Conservation (phyloP, 164 flowering plant species). For the Liquidambar formosana region DNA sequence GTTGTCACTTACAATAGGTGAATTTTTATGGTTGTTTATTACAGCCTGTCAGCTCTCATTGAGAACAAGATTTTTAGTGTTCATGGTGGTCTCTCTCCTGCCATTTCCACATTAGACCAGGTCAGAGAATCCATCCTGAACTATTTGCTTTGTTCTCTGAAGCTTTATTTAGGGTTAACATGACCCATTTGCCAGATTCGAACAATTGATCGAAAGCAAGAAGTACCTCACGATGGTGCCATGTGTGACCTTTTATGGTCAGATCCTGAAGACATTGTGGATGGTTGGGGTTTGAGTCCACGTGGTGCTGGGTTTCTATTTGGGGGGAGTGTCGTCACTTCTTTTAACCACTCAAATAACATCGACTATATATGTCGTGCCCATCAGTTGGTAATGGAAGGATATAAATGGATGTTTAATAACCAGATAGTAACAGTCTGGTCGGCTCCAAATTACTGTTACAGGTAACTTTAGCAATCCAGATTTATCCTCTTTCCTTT, state of each 20-base stretch:
- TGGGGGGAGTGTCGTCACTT: constrained; percentile 86
- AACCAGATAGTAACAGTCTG: constrained; percentile 96
- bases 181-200: constrained; percentile 63
- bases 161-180: constrained; percentile 8
- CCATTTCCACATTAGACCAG: constrained; percentile 92
- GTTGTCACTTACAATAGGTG: not conserved
- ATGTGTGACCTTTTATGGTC: constrained; percentile 99
- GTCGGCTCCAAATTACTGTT: constrained; percentile 99
- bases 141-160: not conserved
- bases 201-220: constrained; percentile 94
- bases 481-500: not conserved
- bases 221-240: constrained; percentile 99
- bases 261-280: constrained; percentile 97
- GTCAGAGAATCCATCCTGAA: constrained; percentile 31
- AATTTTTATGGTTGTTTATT: constrained; percentile 12
- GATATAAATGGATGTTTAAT: constrained; percentile 99
- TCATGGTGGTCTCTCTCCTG: constrained; percentile 99
- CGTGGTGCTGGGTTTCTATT: constrained; percentile 98
- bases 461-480: constrained; percentile 52
- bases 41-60: constrained; percentile 94
- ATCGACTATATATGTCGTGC: constrained; percentile 97
- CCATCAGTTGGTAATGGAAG: constrained; percentile 99
- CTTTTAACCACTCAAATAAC: constrained; percentile 86
- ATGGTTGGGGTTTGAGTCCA: constrained; percentile 99
- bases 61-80: constrained; percentile 93